Evolutionary conservation across 495 filamentous ascomycete genomes (phyloP), one percentile per base, ranked within the genome.

Genomic region (Saxophila tyrrhenica): DNA sequence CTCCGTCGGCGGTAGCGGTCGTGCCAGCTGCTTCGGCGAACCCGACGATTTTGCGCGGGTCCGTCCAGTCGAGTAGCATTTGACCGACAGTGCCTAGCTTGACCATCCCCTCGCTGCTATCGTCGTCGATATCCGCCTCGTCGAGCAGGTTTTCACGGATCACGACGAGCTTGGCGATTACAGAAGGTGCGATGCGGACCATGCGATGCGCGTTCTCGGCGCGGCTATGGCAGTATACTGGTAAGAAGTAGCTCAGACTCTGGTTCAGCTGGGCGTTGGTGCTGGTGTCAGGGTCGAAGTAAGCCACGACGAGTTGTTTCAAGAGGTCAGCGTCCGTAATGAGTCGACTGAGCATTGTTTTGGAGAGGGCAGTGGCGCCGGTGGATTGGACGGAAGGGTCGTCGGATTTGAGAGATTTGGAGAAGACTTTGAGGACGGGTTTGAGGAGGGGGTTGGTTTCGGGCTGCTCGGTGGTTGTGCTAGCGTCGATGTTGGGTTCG

Each of bases 51-150:
- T 90, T 85, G 19, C 94, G 76, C 51, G 90, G 87, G 68, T 98
- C 92, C 2, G 92, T 97, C 92, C 92, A 98, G 64, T 98, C 92
- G 1, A 88, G 78, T 1, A 98, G 67, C 69, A 92, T 89, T 2
- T 81, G 84, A 24, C 82, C 78, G 29, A 95, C 84, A 25, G 82
- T 78, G 9, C 70, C 72, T 59, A 92, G 77, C 23, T 82, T 77
- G 1, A 92, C 83, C 57, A 60, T 51, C n/a, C 25, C 52, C 5
- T 38, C 52, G 10, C 35, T 48, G 78, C 92, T 94, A 13, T 65
- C 69, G 20, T 82, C 81, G 24, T 89, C 82, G 48, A 78, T 75
- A 41, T 79, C 78, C 43, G 74, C 69, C 0, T 78, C 77, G 51
- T 82, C 78, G 50, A 74, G 72, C 39, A 73, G 55, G 38, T 77